Conservation (phyloP, 306 rosid species). For the Vicia villosa region DNA sequence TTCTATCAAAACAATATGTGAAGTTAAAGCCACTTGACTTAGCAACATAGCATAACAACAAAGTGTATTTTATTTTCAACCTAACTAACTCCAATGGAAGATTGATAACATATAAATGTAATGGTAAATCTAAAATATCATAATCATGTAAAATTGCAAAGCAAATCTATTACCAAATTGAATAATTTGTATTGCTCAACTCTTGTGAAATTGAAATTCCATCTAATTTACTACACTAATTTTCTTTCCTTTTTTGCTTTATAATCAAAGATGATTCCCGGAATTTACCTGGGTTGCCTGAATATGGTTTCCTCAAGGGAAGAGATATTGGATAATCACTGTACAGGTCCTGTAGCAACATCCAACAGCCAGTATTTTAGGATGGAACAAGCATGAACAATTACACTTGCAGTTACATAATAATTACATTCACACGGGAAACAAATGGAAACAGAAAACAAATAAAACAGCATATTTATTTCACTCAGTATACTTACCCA, state of each 20-base stretch:
- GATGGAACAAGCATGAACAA: constrained; percentile 32
- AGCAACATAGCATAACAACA: constrained; percentile 16
- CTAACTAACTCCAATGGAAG: constrained; percentile 7
- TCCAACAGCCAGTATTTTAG: constrained; percentile 34
- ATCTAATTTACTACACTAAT: too few relatives aligned
- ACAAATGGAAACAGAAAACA: constrained; percentile 6
- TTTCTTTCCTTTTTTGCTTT: neutral
- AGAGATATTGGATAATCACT: constrained; percentile 66
- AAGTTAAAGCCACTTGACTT: constrained; percentile 23
- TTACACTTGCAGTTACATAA: constrained; percentile 12
- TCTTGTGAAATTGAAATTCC: neutral
- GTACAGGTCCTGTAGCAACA: constrained; percentile 64
- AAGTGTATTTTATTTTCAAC: constrained; percentile 9
- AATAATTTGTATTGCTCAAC: neutral
- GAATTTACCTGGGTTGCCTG: constrained; percentile 74
- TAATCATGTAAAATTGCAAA: neutral
- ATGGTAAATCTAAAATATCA: constrained; percentile 5
- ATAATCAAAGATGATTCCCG: neutral
- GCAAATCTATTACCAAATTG: constrained; percentile 9
- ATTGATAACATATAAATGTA: constrained; percentile 3
- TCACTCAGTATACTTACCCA: constrained; percentile 57
- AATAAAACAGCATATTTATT: constrained; percentile 10
- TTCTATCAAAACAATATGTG: constrained; percentile 44
- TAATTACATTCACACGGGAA: neutral
- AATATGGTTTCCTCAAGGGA: constrained; percentile 78